Evolutionary conservation across 2,329 filamentous ascomycete species (phyloP).

Genomic region (Bisporella sp.): DNA sequence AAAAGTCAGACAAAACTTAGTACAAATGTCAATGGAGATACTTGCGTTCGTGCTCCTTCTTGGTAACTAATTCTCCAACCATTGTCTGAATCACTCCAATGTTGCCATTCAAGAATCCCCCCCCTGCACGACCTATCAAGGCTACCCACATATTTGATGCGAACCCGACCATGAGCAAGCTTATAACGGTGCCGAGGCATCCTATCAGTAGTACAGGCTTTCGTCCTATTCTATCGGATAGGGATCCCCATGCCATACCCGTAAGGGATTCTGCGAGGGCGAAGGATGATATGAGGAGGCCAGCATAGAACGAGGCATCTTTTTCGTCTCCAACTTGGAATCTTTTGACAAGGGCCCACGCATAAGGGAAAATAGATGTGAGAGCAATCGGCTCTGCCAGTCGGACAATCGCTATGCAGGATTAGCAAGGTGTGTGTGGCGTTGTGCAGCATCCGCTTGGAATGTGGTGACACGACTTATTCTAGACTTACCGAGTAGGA

Average conservation of each 20-base stretch:
- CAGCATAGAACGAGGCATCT: constrained; percentile 83
- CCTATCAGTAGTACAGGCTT: constrained; percentile 81
- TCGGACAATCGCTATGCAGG: constrained; percentile 70
- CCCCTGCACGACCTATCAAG: constrained; percentile 65
- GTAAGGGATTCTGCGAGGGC: constrained; percentile 75
- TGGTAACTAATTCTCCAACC: constrained; percentile 81
- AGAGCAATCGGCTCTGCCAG: constrained; percentile 89
- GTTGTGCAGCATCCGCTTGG: not conserved
- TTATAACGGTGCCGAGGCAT: constrained; percentile 74
- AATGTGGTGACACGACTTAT: constrained; percentile 3
- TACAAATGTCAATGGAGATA: not conserved
- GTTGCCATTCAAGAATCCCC: constrained; percentile 83
- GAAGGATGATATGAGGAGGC: constrained; percentile 80
- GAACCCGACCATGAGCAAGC: constrained; percentile 76
- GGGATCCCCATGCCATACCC: constrained; percentile 79
- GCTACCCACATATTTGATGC: constrained; percentile 80
- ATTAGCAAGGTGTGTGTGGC: constrained; percentile 9
- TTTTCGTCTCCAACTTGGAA: constrained; percentile 64
- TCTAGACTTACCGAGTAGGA: constrained; percentile 64
- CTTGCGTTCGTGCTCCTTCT: constrained; percentile 26
- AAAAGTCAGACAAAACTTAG: constrained; percentile 1
- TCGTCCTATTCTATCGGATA: constrained; percentile 76
- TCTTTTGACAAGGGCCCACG: constrained; percentile 73
- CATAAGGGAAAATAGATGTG: constrained; percentile 90
- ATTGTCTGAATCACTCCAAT: constrained; percentile 81